Percentiles rank a stretch among this genome's conserved stretches.
Conservation (phyloP, 805 yeast genomes). For the Tetrapisispora pingtungensis region DNA sequence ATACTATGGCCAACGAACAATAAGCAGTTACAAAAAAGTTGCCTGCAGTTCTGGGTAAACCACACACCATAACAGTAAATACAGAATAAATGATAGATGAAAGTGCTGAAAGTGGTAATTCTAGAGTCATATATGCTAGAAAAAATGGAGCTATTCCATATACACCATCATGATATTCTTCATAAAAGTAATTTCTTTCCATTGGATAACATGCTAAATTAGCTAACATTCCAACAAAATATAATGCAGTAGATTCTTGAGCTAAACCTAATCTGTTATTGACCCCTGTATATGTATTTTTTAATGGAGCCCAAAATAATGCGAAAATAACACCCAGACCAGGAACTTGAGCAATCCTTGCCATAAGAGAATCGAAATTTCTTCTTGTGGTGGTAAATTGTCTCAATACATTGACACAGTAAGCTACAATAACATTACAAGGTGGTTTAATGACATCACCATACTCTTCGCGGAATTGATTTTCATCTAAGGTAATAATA, state of each 20-base stretch:
- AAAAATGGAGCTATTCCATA: constrained; percentile 60
- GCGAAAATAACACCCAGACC: constrained; percentile 58
- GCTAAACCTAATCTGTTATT: constrained; percentile 63
- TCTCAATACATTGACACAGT: constrained; percentile 31
- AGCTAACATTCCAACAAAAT: constrained; percentile 71
- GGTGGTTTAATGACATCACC: constrained; percentile 16
- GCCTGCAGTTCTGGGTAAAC: constrained; percentile 56
- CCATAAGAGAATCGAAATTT: constrained; percentile 48
- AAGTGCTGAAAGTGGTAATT: constrained; percentile 21
- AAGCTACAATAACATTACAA: constrained; percentile 21
- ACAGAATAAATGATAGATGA: constrained; percentile 50
- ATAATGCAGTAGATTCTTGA: constrained; percentile 63
- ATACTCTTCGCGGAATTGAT: constrained; percentile 5
- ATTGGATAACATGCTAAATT: constrained; percentile 67
- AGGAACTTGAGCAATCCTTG: constrained; percentile 55
- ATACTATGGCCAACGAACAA: constrained; percentile 42
- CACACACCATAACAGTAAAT: constrained; percentile 59
- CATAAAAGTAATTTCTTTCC: constrained; percentile 66
- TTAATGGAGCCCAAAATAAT: constrained; percentile 55
- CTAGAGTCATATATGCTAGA: constrained; percentile 25
- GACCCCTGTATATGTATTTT: constrained; percentile 39
- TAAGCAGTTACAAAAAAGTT: constrained; percentile 59
- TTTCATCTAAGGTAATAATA: constrained; percentile 8
- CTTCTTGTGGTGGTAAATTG: constrained; percentile 34
- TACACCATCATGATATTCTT: constrained; percentile 64